Evolutionary conservation across 441 rosid species (phyloP).

Genomic region (Aquilaria agallochum): DNA sequence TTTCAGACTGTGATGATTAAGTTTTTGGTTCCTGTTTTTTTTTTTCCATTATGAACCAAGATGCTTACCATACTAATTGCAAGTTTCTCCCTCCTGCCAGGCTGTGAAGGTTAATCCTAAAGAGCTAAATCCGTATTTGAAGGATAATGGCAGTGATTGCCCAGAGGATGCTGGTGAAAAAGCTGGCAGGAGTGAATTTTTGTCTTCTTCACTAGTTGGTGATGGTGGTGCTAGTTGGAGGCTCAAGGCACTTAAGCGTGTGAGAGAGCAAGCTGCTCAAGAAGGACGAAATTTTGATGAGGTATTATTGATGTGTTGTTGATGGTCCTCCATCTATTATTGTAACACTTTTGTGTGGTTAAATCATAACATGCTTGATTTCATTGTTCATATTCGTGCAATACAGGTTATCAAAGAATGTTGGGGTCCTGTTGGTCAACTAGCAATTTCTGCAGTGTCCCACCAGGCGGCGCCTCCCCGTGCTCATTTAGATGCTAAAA

Average conservation of each 20-base stretch:
- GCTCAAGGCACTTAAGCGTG: conserved; percentile 81
- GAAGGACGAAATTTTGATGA: conserved; percentile 67
- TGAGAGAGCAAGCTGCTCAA: conserved; percentile 85
- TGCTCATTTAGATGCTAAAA: conserved; percentile 83
- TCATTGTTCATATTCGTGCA: conserved; percentile 14
- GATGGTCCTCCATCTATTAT: not conserved
- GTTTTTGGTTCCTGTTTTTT: conserved; percentile 1
- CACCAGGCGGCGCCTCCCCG: conserved; percentile 69
- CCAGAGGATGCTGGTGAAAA: conserved; percentile 59
- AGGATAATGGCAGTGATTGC: conserved; percentile 72
- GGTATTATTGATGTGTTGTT: conserved; percentile 20
- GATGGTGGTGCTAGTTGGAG: conserved; percentile 99
- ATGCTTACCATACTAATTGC: not conserved
- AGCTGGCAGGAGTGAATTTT: conserved; percentile 32
- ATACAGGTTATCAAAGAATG: conserved; percentile 77
- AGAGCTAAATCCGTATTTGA: conserved; percentile 82
- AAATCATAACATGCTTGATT: conserved; percentile 8
- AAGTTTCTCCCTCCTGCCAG: conserved; percentile 24
- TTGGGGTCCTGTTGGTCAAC: conserved; percentile 74
- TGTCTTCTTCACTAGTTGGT: conserved; percentile 59
- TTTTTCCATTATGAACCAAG: not conserved
- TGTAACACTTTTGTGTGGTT: not conserved
- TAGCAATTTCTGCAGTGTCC: conserved; percentile 69
- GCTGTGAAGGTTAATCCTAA: conserved; percentile 49
- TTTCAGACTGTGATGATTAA: not conserved